Percentiles rank a stretch among this genome's conserved stretches.
These are phyloP conservation scores for Hymenoscyphus fraxineus DNA, from an alignment of 2,329 filamentous ascomycete genomes.

Conservation along the genomic window DNA sequence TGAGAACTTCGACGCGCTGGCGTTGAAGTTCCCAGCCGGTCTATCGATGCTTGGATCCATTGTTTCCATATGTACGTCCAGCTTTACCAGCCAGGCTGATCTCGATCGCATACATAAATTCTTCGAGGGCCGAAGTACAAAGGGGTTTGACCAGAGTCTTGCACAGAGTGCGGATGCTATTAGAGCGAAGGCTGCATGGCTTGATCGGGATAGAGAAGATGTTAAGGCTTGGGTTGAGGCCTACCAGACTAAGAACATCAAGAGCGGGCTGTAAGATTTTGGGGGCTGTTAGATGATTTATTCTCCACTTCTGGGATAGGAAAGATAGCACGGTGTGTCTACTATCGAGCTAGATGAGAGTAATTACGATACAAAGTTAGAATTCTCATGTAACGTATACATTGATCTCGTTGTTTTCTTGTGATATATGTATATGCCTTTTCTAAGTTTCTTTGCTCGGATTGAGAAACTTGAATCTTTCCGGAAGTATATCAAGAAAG, in stretches of 20 bases:
- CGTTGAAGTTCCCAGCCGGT: constrained; percentile 78
- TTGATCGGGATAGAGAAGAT: constrained; percentile 71
- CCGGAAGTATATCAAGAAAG: too few relatives aligned
- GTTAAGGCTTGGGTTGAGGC: constrained; percentile 69
- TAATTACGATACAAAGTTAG: neutral
- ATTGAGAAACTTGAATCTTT: too few relatives aligned
- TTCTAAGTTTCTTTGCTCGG: too few relatives aligned
- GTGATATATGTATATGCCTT: too few relatives aligned
- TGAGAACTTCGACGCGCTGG: constrained; percentile 81
- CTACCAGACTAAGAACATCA: constrained; percentile 39
- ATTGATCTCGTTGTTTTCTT: neutral
- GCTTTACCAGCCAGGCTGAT: constrained; percentile 75
- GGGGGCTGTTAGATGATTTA: neutral
- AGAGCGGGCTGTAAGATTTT: neutral
- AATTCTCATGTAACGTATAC: neutral
- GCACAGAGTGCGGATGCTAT: constrained; percentile 88
- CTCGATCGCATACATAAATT: constrained; percentile 73
- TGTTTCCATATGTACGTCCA: constrained; percentile 75
- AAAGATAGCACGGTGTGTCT: neutral
- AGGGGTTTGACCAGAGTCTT: constrained; percentile 80
- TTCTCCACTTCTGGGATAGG: neutral
- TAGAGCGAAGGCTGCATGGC: constrained; percentile 78
- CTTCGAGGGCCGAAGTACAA: constrained; percentile 78
- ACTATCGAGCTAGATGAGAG: neutral
- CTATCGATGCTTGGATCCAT: constrained; percentile 82